A percentile compares a stretch with the other conserved stretches of the same genome.
phyloP scores from a whole-genome alignment of 2,329 filamentous ascomycete species.

The Biscogniauxia sp. region DNA sequence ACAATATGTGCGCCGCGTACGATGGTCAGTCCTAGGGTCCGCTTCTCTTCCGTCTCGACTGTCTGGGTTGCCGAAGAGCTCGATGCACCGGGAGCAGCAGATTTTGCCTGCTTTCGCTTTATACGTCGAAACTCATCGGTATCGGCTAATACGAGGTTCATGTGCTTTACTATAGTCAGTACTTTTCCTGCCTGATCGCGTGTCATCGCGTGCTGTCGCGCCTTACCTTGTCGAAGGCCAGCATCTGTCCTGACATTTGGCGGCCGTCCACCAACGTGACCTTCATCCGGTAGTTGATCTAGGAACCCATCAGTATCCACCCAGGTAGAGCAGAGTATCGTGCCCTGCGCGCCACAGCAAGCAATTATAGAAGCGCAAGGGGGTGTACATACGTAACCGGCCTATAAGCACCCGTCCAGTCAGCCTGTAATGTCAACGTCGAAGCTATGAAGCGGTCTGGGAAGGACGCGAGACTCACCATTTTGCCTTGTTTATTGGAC shows the following conservation, averaged over 20 bases:
- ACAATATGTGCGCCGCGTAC: constrained; percentile 93
- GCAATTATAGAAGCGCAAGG: constrained; percentile 19
- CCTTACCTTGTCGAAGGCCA: constrained; percentile 92
- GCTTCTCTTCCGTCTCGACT: constrained; percentile 92
- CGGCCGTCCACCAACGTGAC: constrained; percentile 92
- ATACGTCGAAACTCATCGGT: constrained; percentile 96
- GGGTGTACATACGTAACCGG: constrained; percentile 64
- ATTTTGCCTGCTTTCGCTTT: constrained; percentile 79
- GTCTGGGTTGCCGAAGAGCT: constrained; percentile 59
- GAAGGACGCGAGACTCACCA: constrained; percentile 66
- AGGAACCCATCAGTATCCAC: constrained; percentile 29
- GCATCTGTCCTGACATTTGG: constrained; percentile 96
- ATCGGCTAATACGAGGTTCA: constrained; percentile 98
- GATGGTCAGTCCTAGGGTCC: constrained; percentile 92
- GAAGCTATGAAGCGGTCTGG: constrained; percentile 41
- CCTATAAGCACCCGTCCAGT: constrained; percentile 56
- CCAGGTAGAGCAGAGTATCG: constrained; percentile 2
- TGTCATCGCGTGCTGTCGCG: not conserved
- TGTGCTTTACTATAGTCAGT: constrained; percentile 62
- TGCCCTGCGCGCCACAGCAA: constrained; percentile 6
- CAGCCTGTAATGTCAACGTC: constrained; percentile 57
- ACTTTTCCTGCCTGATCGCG: not conserved
- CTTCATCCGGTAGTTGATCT: constrained; percentile 99
- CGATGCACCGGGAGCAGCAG: constrained; percentile 60
- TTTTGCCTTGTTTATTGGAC: constrained; percentile 98